Conservation (phyloP, 2,329 filamentous ascomycete genomes). For the Blastomyces emzantsi region DNA sequence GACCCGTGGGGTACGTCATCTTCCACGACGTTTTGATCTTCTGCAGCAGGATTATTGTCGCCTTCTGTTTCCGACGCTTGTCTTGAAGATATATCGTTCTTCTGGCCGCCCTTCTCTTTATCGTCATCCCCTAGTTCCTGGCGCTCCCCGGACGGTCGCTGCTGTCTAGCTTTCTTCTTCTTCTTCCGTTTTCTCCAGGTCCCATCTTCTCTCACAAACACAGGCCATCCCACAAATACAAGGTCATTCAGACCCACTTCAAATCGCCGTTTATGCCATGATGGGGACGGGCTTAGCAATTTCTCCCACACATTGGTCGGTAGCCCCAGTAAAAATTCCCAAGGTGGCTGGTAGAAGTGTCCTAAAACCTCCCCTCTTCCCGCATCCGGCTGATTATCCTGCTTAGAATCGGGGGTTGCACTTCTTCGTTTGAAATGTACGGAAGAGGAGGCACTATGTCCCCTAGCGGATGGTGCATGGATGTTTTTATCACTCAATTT, state of each 20-base stretch:
- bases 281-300: slow-evolving; percentile 63
- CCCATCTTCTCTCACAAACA: slow-evolving; percentile 71
- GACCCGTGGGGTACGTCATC: slow-evolving; percentile 19
- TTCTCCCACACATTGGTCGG: slow-evolving; percentile 70
- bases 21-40: slow-evolving; percentile 19
- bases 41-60: slow-evolving; percentile 21
- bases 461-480: not conserved
- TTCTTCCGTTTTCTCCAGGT: slow-evolving; percentile 61
- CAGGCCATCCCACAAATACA: slow-evolving; percentile 71
- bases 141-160: slow-evolving; percentile 23
- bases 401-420: slow-evolving; percentile 1
- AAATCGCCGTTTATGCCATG: slow-evolving; percentile 73
- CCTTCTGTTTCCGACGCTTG: slow-evolving; percentile 13
- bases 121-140: slow-evolving; percentile 31
- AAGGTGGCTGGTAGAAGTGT: slow-evolving; percentile 25
- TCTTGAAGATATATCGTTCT: slow-evolving; percentile 2
- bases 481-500: slow-evolving; percentile 2
- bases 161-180: slow-evolving; percentile 28
- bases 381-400: slow-evolving; percentile 20
- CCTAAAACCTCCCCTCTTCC: slow-evolving; percentile 21
- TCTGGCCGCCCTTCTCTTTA: slow-evolving; percentile 21
- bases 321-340: slow-evolving; percentile 61
- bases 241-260: slow-evolving; percentile 73
- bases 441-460: not conserved
- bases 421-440: not conserved